Evolutionary conservation across 352 stramenopile species (phyloP), one percentile per base, ranked within the genome.

Genomic region (Peronospora destructor): DNA sequence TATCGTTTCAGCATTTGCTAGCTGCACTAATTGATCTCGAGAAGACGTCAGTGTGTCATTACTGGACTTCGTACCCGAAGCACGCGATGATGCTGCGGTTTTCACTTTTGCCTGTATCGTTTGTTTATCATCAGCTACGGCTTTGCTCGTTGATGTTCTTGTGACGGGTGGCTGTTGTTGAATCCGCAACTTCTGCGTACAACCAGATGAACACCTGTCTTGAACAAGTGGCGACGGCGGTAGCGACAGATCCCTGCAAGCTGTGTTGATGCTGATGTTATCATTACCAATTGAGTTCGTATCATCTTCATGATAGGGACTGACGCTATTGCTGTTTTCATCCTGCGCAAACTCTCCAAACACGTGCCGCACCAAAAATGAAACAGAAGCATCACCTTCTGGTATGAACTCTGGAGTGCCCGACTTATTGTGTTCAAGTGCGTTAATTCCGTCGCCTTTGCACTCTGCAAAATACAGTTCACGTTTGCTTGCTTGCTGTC

Each of bases 281-380:
- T 12, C 33, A 36, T 12, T 26, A 30, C n/a, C 30, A 10, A 40
- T 48, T 0, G 17, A 53, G 16, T 33, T 14, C 9, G 44, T 29
- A 7, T 65, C 46, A 11, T 51, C 17, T 17, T 53, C 45, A 38
- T 14, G 14, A n/a, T 12, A 45, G 32, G 34, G 5, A 5, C 39
- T 45, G 23, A 2, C 28, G 50, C 10, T 34, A 33, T 43, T 37
- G 34, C 12, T 17, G 6, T 36, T 34, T 6, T 47, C 30, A 33
- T 56, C 38, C 9, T 66, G 47, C 9, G 45, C 48, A 21, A 17
- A 28, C 3, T 58, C 49, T 39, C 59, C 65, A 45, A 86, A 83
- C n/a, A 83, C 55, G 46, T 82, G 64, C 47, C 81, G 68, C n/a
- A 84, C 70, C 9, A 85, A 48, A 11, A 64, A 72, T 11, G 74